These are phyloP conservation scores for Microbotryum lychnidis-dioicae DNA, from an alignment of 1,284 basidiomycete species.

Conservation along the genomic window DNA sequence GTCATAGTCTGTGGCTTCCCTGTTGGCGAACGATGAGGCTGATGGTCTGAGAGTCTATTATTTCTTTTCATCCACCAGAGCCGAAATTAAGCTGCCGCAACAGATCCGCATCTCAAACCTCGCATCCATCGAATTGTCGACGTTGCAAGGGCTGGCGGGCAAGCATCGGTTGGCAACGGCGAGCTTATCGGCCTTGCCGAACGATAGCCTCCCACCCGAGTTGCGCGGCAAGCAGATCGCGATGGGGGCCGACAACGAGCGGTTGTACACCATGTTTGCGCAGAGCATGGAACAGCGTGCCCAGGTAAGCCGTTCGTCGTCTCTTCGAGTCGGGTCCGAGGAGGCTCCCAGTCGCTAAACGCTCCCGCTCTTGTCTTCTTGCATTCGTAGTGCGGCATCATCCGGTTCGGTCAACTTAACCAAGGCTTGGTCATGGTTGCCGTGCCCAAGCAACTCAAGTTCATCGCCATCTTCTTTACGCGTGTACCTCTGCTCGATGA, in stretches of 20 bases:
- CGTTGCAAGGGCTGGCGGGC: constrained; percentile 19
- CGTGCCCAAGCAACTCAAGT: constrained; percentile 11
- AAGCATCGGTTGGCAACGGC: constrained; percentile 21
- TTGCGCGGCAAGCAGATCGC: constrained; percentile 12
- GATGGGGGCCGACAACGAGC: constrained; percentile 53
- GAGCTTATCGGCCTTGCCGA: constrained; percentile 13
- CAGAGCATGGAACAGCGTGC: constrained; percentile 15
- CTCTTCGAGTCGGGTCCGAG: no score
- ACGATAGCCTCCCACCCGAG: constrained; percentile 13
- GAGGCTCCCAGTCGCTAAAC: background rate
- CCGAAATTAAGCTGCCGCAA: constrained; percentile 14
- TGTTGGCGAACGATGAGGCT: background rate
- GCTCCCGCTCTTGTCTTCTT: no score
- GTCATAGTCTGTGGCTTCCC: background rate
- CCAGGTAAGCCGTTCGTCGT: constrained; percentile 7
- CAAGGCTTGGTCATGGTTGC: constrained; percentile 23
- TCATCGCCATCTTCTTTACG: constrained; percentile 25
- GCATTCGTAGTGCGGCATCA: constrained; percentile 16
- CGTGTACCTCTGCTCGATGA: constrained; percentile 21
- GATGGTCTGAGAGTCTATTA: background rate
- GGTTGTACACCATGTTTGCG: constrained; percentile 61
- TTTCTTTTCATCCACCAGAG: background rate
- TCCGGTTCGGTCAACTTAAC: constrained; percentile 13
- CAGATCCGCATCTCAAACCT: constrained; percentile 14
- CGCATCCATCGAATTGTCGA: constrained; percentile 15